These are phyloP conservation scores for Penicillium fuscoglaucum DNA, from an alignment of 2,329 filamentous ascomycete genomes.

Conservation along the genomic window DNA sequence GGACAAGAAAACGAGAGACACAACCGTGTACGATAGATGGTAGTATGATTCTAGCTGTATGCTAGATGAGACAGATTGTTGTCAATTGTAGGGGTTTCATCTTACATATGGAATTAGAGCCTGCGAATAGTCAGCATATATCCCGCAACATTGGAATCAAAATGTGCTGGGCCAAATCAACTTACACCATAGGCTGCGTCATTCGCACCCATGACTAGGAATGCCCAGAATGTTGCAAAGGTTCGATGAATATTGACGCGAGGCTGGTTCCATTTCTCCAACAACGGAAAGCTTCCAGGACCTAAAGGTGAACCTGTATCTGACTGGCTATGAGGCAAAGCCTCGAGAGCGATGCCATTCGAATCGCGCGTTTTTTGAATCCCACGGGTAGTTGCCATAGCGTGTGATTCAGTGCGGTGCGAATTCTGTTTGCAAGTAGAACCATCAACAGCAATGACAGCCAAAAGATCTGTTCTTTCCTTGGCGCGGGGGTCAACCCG, in stretches of 20 bases:
- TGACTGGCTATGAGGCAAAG: constrained; percentile 10
- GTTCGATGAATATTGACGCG: constrained; percentile 52
- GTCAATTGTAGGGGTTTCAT: constrained; percentile 10
- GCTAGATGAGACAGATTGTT: not conserved
- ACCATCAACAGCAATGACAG: not conserved
- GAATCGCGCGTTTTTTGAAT: constrained; percentile 11
- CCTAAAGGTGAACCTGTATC: not conserved
- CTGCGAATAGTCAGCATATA: constrained; percentile 26
- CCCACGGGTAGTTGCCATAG: constrained; percentile 18
- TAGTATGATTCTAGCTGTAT: constrained; percentile 50
- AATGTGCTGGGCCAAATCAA: constrained; percentile 2
- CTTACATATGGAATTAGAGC: constrained; percentile 55
- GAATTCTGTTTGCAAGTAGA: not conserved
- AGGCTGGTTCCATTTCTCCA: constrained; percentile 53
- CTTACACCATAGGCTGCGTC: constrained; percentile 60
- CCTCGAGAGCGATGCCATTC: constrained; percentile 17
- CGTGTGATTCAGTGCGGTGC: not conserved
- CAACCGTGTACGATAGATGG: constrained; percentile 48
- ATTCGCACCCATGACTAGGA: constrained; percentile 60
- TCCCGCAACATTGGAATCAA: not conserved
- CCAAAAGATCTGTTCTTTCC: not conserved
- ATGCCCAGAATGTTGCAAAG: constrained; percentile 57
- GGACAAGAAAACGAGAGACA: constrained; percentile 52
- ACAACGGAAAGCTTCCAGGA: constrained; percentile 5
- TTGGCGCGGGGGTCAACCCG: not conserved